Evolutionary conservation across 495 filamentous ascomycete species (phyloP).

Genomic region (Penicillium samsonianum): DNA sequence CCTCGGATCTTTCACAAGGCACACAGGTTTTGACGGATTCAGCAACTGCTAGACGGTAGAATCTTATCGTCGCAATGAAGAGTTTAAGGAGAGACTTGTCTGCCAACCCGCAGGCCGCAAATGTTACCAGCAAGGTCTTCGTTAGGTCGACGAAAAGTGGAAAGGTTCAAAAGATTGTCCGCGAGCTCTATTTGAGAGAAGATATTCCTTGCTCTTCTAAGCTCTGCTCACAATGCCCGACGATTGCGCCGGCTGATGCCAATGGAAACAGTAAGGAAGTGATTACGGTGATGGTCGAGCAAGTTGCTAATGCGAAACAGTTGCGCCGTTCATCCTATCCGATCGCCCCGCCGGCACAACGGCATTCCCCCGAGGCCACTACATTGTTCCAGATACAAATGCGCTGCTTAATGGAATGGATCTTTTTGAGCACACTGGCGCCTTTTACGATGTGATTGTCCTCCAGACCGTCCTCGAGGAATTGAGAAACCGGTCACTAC

Average conservation of each 20-base stretch:
- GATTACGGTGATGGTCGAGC: not conserved
- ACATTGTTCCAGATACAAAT: constrained; percentile 95
- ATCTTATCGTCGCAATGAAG: constrained; percentile 64
- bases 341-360: constrained; percentile 81
- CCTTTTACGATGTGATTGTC: constrained; percentile 93
- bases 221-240: constrained; percentile 74
- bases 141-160: constrained; percentile 89
- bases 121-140: constrained; percentile 89
- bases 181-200: constrained; percentile 90
- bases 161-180: constrained; percentile 97
- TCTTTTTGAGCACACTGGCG: constrained; percentile 85
- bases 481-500: constrained; percentile 87
- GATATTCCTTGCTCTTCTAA: constrained; percentile 97
- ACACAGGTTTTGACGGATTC: constrained; percentile 9
- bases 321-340: constrained; percentile 81
- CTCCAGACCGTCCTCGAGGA: constrained; percentile 96
- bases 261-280: constrained; percentile 64
- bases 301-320: constrained; percentile 49
- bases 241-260: constrained; percentile 72
- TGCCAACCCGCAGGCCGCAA: constrained; percentile 67
- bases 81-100: constrained; percentile 78
- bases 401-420: constrained; percentile 95
- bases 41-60: constrained; percentile 17
- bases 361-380: constrained; percentile 81
- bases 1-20: constrained; percentile 19